Evolutionary conservation across 2,329 filamentous ascomycete species (phyloP), one percentile per base, ranked within the genome.

Genomic region (Cordyceps javanica): DNA sequence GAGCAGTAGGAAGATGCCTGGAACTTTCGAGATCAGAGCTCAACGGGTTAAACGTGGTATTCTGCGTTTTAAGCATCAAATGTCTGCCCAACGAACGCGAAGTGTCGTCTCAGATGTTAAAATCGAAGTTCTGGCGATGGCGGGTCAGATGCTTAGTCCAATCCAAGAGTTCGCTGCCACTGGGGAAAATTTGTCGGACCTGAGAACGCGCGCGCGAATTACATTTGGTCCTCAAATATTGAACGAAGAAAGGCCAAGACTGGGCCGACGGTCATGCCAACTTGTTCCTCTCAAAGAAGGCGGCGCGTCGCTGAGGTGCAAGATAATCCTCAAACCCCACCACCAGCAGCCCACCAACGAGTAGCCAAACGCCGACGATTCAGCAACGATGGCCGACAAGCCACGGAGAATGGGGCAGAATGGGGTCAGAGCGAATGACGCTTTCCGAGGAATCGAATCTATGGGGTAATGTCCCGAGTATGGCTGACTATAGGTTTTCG

Each of bases 261-360:
- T 42, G 19, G 19, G 21, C 19, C 34, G 34, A 25, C n/a, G 32
- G 41, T 19, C 34, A 34, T 32, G 8, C 32, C 16, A n/a, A 30
- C 19, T 38, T 32, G n/a, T 44, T 11, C 28, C 28, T 53, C n/a
- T 58, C 30, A 10, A 44, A 41, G 21, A 44, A 26, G 14, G 49
- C 19, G 48, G 48, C 56, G 39, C 56, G 56, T 48, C 32, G 38
- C 41, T 49, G 10, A 58, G 30, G 44, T 55, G 36, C 34, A 58
- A 44, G 44, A 26, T 26, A 58, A 54, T 53, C 19, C 44, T 23
- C 21, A 14, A 30, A 46, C 57, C 44, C 57, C 49, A 49, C 55
- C 30, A 39, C 42, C 50, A 44, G 39, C 39, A 38, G 25, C 48
- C 57, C 57, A 58, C 50, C 34, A 50, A 26, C 26, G 14, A n/a